Percentiles rank a stretch among this genome's conserved stretches.
Conservation (phyloP, 257 asterid genomes). For the Avicennia marina region DNA sequence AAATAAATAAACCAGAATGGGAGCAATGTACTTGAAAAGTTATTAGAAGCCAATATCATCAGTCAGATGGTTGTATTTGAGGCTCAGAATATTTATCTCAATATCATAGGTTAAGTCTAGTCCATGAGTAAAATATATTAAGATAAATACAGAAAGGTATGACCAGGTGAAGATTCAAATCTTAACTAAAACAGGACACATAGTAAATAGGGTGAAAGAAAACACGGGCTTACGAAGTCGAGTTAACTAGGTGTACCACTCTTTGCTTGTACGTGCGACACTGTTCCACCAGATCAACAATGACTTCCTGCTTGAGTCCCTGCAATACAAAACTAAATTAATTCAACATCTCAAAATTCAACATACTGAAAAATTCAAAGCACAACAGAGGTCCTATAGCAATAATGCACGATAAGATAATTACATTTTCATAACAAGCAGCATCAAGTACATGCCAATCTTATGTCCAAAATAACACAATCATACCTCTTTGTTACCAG, state of each 20-base stretch:
- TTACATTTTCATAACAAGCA: conserved; percentile 3
- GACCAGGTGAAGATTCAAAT: conserved; percentile 6
- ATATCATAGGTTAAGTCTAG: neutral
- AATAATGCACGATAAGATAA: neutral
- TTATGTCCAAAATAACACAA: neutral
- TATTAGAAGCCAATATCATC: conserved; percentile 4
- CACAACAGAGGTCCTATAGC: neutral
- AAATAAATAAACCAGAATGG: neutral
- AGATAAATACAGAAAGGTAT: conserved; percentile 5
- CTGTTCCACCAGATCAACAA: conserved; percentile 96
- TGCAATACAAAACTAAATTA: conserved; percentile 28
- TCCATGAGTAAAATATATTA: neutral
- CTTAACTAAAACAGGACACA: conserved; percentile 5
- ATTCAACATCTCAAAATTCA: conserved; percentile 5
- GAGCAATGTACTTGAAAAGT: conserved; percentile 4
- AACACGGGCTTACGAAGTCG: conserved; percentile 81
- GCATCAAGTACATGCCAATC: conserved; percentile 2
- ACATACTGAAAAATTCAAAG: neutral
- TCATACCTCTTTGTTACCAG: conserved; percentile 84
- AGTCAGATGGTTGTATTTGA: conserved; percentile 7
- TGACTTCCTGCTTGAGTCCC: conserved; percentile 95
- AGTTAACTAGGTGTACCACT: conserved; percentile 96
- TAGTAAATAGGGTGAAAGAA: conserved; percentile 14
- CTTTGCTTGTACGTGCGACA: conserved; percentile 95
- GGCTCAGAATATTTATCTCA: conserved; percentile 1